phyloP scores from a whole-genome alignment of 2,329 filamentous ascomycete genomes.

The Pseudofabraea citricarpa region DNA sequence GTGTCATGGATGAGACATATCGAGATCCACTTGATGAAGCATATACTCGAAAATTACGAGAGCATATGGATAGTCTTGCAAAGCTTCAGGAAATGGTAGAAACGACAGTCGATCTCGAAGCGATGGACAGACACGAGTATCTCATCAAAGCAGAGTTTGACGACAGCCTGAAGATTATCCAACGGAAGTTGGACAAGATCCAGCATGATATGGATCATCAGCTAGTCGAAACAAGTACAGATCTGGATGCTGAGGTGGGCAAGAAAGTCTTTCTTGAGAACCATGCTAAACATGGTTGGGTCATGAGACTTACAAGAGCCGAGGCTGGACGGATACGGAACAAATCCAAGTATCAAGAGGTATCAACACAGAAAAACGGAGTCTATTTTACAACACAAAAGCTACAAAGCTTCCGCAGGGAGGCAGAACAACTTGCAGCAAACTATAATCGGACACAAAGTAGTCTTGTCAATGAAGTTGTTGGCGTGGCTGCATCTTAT shows the following conservation, averaged over 20 bases:
- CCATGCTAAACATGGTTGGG: constrained; percentile 94
- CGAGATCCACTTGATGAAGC: constrained; percentile 79
- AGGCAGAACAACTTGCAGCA: constrained; percentile 89
- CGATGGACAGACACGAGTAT: constrained; percentile 94
- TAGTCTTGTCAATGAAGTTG: constrained; percentile 87
- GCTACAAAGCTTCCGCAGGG: constrained; percentile 74
- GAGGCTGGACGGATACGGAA: constrained; percentile 93
- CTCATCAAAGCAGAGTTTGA: constrained; percentile 99
- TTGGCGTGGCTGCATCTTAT: constrained; percentile 89
- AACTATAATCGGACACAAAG: constrained; percentile 95
- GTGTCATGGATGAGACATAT: constrained; percentile 93
- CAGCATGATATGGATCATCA: constrained; percentile 79
- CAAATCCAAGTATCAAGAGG: constrained; percentile 85
- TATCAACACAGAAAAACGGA: constrained; percentile 97
- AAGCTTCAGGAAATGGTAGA: constrained; percentile 98
- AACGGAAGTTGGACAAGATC: constrained; percentile 83
- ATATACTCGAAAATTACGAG: constrained; percentile 79
- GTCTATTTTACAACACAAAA: constrained; percentile 93
- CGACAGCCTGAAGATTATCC: constrained; percentile 79
- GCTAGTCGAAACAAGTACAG: constrained; percentile 69
- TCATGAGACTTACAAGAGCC: constrained; percentile 85
- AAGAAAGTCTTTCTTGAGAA: constrained; percentile 99
- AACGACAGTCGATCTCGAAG: constrained; percentile 92
- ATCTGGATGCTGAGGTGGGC: constrained; percentile 87
- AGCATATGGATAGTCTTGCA: constrained; percentile 71